Conservation (phyloP, 1,284 basidiomycete species). For the Leccinum fuscescens region DNA sequence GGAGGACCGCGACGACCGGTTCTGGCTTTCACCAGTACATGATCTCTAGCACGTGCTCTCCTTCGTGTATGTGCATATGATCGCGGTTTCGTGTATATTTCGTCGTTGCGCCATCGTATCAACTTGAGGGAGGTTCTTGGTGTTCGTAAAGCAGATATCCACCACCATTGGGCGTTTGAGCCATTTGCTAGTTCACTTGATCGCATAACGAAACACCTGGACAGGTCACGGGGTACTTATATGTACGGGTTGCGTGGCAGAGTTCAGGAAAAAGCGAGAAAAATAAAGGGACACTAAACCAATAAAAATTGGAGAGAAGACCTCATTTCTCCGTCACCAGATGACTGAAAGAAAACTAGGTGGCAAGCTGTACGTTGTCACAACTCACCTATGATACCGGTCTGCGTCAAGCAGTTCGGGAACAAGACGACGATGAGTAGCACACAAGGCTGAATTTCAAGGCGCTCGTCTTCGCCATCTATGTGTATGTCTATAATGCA, state of each 20-base stretch:
- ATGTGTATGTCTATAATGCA: constrained; percentile 4
- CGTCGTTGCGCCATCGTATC: not conserved
- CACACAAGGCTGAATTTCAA: not conserved
- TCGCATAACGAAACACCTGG: not conserved
- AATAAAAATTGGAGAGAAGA: too few species aligned
- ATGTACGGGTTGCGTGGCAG: not conserved
- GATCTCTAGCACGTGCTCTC: too few species aligned
- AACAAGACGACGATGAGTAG: not conserved
- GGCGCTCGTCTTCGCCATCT: constrained; percentile 6
- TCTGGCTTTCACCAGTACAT: not conserved
- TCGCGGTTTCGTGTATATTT: not conserved
- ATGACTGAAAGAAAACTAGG: not conserved
- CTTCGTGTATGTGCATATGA: not conserved
- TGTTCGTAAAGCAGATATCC: not conserved
- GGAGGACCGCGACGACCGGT: not conserved
- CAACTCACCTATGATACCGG: not conserved
- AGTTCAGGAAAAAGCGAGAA: not conserved
- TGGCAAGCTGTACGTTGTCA: not conserved
- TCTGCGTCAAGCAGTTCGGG: not conserved
- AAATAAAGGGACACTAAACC: not conserved
- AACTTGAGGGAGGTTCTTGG: not conserved
- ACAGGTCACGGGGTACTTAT: too few species aligned
- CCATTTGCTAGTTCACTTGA: not conserved
- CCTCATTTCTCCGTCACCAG: not conserved
- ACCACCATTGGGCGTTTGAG: not conserved